Conservation (phyloP, 1,284 basidiomycete genomes). For the Exobasidium cylindrosporum region DNA sequence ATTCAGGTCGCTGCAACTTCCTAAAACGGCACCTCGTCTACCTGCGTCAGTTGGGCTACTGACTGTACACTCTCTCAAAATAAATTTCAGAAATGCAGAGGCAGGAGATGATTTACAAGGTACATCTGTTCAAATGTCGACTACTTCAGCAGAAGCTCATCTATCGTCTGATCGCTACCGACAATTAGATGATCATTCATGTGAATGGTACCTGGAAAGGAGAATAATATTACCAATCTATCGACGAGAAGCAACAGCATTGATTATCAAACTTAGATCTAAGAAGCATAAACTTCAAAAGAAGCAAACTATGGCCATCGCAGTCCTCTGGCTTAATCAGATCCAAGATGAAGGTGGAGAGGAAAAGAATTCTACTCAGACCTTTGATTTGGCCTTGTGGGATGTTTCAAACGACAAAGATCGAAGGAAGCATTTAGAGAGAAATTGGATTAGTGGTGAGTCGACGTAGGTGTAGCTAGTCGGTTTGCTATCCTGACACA, state of each 20-base stretch:
- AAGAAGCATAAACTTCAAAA: conserved; percentile 1
- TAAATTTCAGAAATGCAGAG: background rate
- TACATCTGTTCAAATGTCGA: background rate
- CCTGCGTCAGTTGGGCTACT: conserved; percentile 3
- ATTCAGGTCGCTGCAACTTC: conserved; percentile 4
- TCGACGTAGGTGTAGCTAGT: too few species aligned
- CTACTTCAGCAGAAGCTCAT: background rate
- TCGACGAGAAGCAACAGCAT: background rate
- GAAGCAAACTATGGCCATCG: conserved; percentile 1
- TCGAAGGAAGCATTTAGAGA: background rate
- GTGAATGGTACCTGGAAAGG: background rate
- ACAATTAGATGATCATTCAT: background rate
- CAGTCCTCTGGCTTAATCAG: conserved; percentile 7
- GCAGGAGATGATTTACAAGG: background rate
- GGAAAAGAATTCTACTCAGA: background rate
- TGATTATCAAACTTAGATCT: background rate
- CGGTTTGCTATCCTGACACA: too few species aligned
- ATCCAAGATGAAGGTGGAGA: background rate
- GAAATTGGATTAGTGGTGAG: conserved; percentile 4
- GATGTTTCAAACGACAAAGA: background rate
- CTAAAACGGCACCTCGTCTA: background rate
- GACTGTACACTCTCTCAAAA: background rate
- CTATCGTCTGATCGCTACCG: background rate
- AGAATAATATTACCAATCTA: background rate
- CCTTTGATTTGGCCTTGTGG: background rate